Percentiles rank a stretch among this genome's conserved stretches.
Evolutionary conservation across 441 rosid genomes (phyloP).

Genomic region (Pelargonium cotyledonis): DNA sequence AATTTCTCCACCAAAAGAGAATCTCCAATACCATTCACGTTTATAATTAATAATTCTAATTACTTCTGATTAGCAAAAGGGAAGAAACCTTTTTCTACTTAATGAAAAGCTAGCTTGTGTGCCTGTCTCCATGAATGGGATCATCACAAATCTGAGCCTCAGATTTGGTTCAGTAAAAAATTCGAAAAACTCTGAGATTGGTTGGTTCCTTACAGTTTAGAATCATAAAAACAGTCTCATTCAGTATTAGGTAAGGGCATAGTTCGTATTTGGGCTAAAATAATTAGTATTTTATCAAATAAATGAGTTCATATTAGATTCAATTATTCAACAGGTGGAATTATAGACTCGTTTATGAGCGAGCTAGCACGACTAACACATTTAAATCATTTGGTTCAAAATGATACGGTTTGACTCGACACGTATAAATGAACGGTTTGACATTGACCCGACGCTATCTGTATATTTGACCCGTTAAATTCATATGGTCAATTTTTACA

Average conservation of each 20-base stretch:
- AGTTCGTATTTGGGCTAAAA: no score
- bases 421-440: no score
- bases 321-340: no score
- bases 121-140: slow-evolving; percentile 28
- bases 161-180: slow-evolving; percentile 6
- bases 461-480: no score
- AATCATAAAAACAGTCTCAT: slow-evolving; percentile 12
- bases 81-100: slow-evolving; percentile 15
- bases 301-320: no score
- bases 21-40: slow-evolving; percentile 16
- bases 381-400: no score
- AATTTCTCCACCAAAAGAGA: slow-evolving; percentile 24
- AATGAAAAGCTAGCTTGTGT: slow-evolving; percentile 21
- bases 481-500: no score
- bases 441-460: no score
- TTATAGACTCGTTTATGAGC: no score
- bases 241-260: not conserved
- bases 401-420: no score
- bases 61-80: slow-evolving; percentile 18
- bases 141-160: slow-evolving; percentile 23
- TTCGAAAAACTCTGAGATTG: slow-evolving; percentile 10
- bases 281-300: no score
- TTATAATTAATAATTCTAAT: slow-evolving; percentile 1
- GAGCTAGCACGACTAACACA: no score
- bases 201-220: slow-evolving; percentile 23